These are phyloP conservation scores for Metarhizium anisopliae DNA, from an alignment of 2,329 filamentous ascomycete genomes.

Conservation along the genomic window DNA sequence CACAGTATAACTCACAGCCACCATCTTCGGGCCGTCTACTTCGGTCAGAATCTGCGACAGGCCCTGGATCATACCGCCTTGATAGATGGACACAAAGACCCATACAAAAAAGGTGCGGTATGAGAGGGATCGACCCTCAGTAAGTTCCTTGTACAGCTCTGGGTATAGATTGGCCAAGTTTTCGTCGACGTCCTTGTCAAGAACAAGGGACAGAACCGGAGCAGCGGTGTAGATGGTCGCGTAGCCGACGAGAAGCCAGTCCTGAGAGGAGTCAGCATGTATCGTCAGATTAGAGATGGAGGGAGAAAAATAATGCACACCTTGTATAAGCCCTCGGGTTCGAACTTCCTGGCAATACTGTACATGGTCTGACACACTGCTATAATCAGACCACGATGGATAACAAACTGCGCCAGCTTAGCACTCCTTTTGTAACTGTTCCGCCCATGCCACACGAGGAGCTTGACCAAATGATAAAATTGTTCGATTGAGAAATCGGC, in stretches of 20 bases:
- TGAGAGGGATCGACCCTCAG: conserved; percentile 72
- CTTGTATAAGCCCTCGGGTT: conserved; percentile 89
- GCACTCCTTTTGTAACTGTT: conserved; percentile 96
- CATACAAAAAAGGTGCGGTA: conserved; percentile 96
- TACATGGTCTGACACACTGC: conserved; percentile 96
- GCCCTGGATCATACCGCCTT: conserved; percentile 93
- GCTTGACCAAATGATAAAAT: conserved; percentile 88
- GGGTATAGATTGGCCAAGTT: conserved; percentile 89
- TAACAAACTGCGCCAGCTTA: conserved; percentile 95
- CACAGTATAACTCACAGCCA: conserved; percentile 84
- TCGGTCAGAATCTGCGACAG: conserved; percentile 80
- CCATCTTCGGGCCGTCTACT: conserved; percentile 66
- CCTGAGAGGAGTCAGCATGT: conserved; percentile 32
- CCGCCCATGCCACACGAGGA: conserved; percentile 97
- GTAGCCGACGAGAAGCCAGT: conserved; percentile 96
- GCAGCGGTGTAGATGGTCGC: conserved; percentile 91
- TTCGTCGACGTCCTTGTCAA: conserved; percentile 94
- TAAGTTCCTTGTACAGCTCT: conserved; percentile 96
- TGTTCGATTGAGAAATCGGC: conserved; percentile 96
- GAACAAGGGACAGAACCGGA: conserved; percentile 85
- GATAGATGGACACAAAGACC: conserved; percentile 91
- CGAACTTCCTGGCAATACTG: conserved; percentile 84
- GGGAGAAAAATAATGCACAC: conserved; percentile 20
- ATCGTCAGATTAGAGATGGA: not conserved
- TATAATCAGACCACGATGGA: conserved; percentile 93